Evolutionary conservation across 148 eudicot species (phyloP).

Genomic region (Rhododendron mucronatum): DNA sequence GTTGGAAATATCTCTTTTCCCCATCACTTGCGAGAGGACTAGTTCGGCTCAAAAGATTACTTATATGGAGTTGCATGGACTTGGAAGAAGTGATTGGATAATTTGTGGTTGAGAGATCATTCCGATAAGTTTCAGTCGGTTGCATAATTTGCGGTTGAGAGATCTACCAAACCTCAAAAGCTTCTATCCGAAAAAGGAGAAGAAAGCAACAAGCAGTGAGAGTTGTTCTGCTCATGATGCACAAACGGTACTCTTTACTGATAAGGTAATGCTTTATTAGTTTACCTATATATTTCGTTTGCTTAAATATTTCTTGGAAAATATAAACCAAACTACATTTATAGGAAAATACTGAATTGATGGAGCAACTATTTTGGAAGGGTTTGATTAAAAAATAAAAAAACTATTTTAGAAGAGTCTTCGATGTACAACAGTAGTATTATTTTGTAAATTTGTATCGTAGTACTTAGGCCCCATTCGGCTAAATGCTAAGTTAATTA

Average conservation of each 20-base stretch:
- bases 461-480: no score
- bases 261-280: neutral
- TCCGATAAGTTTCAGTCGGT: neutral
- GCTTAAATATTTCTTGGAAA: no score
- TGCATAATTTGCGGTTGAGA: accelerated
- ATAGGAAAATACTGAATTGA: neutral
- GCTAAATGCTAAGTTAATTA: no score
- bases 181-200: neutral
- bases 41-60: neutral
- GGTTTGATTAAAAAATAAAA: no score
- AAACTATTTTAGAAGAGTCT: no score
- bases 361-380: neutral
- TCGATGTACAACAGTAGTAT: no score
- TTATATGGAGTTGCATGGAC: neutral
- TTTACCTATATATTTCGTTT: neutral
- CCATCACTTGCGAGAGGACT: neutral
- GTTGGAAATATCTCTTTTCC: neutral
- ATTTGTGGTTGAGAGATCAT: neutral
- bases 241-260: neutral
- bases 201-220: neutral
- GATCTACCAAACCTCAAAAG: neutral
- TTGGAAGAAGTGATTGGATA: neutral
- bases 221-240: neutral
- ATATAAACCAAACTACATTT: no score
- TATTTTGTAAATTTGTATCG: no score